Evolutionary conservation across 1,284 basidiomycete genomes (phyloP), one percentile per base, ranked within the genome.

Genomic region (Trametes sp.): DNA sequence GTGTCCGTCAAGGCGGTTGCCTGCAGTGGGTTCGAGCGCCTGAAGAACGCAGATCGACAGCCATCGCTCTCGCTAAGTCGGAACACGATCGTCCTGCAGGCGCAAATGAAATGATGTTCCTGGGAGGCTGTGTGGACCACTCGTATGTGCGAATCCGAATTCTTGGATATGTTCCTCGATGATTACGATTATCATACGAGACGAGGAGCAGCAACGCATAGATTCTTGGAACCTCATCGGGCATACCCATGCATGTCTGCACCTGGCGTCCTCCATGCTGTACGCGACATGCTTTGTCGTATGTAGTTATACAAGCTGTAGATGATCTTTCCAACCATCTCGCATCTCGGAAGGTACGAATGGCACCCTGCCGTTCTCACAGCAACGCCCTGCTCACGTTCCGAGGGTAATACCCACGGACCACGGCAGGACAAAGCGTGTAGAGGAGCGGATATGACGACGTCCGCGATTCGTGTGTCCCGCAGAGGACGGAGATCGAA

Each of bases 31-130:
- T 24, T 28, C 26, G 10, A 19, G 55, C 26, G 46, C n/a, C 23
- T 41, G 26, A 19, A 41, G n/a, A 41, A 28, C 23, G 36, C 46
- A 14, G 26, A 49, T 57, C 44, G 48, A 33, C 26, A 21, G 28
- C 26, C 38, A 23, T 31, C 36, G 14, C 9, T 4, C 56, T 58
- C 48, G 48, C 48, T 24, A 50, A 42, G 11, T 31, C 36, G 26
- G 56, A 51, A 44, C 23, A 58, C 49, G 56, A 58, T 58, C 56
- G 38, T 38, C 31, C 16, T 24, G 38, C 3, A 33, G 29, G 23
- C 36, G 41, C 48, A 51, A 44, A 58, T 51, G 48, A 58, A 57
- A 14, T 19, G 16, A 57, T 45, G 56, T 58, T 44, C 56, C 56
- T 58, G 56, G 28, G 31, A 35, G 56, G 56, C 56, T 58, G 56